Evolutionary conservation across 768 basidiomycete genomes (phyloP).

Genomic region (Tricholoma sp.): DNA sequence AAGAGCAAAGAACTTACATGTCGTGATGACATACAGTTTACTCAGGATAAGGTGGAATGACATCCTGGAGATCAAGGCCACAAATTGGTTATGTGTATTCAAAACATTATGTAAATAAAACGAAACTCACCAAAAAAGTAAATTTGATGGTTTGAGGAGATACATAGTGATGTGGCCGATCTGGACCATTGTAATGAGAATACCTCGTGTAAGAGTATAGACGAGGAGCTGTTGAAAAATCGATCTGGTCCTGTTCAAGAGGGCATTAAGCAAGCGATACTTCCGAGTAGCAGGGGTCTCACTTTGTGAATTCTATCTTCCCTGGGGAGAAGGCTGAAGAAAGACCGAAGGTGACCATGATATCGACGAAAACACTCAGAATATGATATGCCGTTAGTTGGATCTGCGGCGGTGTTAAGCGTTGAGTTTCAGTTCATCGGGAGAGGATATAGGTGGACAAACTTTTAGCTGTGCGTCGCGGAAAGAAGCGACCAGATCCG

Average conservation of each 20-base stretch:
- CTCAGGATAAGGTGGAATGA: conserved; percentile 1
- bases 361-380: conserved; percentile 1
- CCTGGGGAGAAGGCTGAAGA: background rate
- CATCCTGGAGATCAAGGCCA: background rate
- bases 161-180: conserved; percentile 6
- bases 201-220: conserved; percentile 4
- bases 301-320: background rate
- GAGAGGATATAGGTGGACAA: background rate
- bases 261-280: background rate
- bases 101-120: too few species aligned
- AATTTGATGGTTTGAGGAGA: background rate
- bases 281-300: too few species aligned
- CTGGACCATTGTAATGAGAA: conserved; percentile 6
- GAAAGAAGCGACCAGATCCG: background rate
- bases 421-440: too few species aligned
- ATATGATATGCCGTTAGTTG: background rate
- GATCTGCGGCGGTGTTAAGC: background rate
- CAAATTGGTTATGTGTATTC: background rate
- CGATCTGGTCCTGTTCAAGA: background rate
- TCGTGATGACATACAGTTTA: conserved; percentile 6
- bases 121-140: conserved; percentile 2
- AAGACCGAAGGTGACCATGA: conserved; percentile 4
- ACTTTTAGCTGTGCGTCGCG: background rate
- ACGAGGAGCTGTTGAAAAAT: conserved; percentile 3
- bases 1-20: background rate